phyloP scores from a whole-genome alignment of 768 basidiomycete species.

The Peribolospora baueri region DNA sequence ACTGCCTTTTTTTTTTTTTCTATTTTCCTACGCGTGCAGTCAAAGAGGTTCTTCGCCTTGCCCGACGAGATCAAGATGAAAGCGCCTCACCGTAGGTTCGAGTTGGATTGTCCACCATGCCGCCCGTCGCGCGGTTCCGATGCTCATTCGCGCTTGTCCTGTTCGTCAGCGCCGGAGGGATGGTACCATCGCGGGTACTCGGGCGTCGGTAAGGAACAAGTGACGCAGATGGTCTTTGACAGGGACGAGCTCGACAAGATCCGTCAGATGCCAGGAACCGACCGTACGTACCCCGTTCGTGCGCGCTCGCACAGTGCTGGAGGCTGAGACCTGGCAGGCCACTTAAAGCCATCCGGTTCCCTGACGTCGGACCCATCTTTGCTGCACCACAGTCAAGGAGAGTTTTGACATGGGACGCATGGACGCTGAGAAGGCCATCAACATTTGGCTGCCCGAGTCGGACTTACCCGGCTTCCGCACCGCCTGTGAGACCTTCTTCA shows the following conservation, averaged over 20 bases:
- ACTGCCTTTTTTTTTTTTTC: no score
- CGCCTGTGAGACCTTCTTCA: background rate
- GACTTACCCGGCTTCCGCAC: slow-evolving; percentile 5
- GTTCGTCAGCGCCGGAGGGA: background rate
- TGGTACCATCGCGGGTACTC: slow-evolving; percentile 8
- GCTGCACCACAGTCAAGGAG: slow-evolving; percentile 5
- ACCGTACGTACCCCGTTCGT: background rate
- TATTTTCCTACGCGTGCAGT: background rate
- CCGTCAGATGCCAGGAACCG: background rate
- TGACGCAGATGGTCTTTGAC: slow-evolving; percentile 8
- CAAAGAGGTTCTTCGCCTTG: slow-evolving; percentile 10
- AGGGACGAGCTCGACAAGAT: slow-evolving; percentile 6
- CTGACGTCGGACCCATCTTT: slow-evolving; percentile 1
- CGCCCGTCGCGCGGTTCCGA: no score
- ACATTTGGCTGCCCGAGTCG: slow-evolving; percentile 2
- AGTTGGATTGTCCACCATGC: background rate
- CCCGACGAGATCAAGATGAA: slow-evolving; percentile 12
- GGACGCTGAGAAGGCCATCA: slow-evolving; percentile 1
- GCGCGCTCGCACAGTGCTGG: slow-evolving; percentile 5
- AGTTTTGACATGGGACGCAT: slow-evolving; percentile 5
- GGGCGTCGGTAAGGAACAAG: slow-evolving; percentile 13
- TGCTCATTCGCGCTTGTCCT: background rate
- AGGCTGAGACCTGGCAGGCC: slow-evolving; percentile 6
- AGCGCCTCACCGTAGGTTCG: slow-evolving; percentile 12
- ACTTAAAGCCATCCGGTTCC: slow-evolving; percentile 7